Evolutionary conservation across 2,329 filamentous ascomycete genomes (phyloP).

Genomic region (Didymellaceae sp.): DNA sequence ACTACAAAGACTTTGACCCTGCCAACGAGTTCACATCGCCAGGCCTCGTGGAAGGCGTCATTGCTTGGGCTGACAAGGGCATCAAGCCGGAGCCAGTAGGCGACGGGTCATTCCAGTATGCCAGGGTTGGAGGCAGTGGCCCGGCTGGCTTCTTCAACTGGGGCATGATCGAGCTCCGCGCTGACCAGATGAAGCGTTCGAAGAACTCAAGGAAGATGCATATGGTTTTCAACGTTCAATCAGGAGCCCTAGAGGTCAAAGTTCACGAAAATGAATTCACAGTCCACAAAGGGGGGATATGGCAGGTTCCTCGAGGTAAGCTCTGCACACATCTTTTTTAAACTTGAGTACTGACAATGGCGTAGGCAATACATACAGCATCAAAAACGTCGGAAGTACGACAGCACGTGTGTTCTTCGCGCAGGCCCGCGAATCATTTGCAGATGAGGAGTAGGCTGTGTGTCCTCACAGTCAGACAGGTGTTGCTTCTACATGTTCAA

Average conservation of each 20-base stretch:
- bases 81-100: constrained; percentile 65
- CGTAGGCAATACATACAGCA: constrained; percentile 90
- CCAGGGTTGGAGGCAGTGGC: constrained; percentile 70
- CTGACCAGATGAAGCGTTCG: constrained; percentile 80
- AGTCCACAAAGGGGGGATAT: constrained; percentile 86
- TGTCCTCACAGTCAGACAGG: not conserved
- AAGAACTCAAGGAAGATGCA: constrained; percentile 97
- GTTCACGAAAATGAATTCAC: constrained; percentile 79
- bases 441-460: constrained; percentile 20
- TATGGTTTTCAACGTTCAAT: constrained; percentile 92
- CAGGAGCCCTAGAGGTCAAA: constrained; percentile 80
- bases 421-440: constrained; percentile 72
- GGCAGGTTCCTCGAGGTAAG: constrained; percentile 94
- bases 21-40: constrained; percentile 63
- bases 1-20: constrained; percentile 69
- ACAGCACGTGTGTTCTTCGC: constrained; percentile 88
- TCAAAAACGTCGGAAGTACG: constrained; percentile 77
- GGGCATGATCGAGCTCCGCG: constrained; percentile 86
- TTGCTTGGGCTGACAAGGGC: constrained; percentile 65
- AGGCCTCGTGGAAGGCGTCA: constrained; percentile 58
- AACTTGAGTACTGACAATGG: not conserved
- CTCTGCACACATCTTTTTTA: constrained; percentile 17
- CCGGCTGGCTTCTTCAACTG: constrained; percentile 78
- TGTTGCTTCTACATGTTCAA: not conserved
- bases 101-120: constrained; percentile 80